Evolutionary conservation across 352 stramenopile genomes (phyloP).

Genomic region (Pilasporangium apinafurcum): DNA sequence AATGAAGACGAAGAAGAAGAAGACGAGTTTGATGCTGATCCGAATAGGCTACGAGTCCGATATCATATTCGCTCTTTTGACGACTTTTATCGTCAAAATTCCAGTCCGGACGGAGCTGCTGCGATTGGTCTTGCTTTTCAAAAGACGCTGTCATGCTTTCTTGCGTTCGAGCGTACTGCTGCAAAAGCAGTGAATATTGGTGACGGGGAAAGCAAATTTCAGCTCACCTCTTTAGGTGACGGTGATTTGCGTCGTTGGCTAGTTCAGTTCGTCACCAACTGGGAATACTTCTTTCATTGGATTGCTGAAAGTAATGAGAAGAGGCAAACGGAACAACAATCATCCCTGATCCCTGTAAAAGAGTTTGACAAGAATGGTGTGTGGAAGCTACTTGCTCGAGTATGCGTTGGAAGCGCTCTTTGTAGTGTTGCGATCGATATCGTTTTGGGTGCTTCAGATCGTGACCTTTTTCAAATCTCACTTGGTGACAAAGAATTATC

Average conservation of each 20-base stretch:
- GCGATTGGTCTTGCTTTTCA: conserved; percentile 34
- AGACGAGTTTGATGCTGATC: conserved; percentile 9
- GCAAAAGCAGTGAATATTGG: no score
- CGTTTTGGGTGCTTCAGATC: conserved; percentile 3
- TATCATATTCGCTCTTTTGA: conserved; percentile 37
- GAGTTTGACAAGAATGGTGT: conserved; percentile 7
- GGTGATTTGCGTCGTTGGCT: conserved; percentile 21
- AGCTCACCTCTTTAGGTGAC: background rate
- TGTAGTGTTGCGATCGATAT: conserved; percentile 40
- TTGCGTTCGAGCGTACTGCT: conserved; percentile 29
- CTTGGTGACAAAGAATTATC: conserved; percentile 13
- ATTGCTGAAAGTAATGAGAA: conserved; percentile 28
- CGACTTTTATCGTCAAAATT: conserved; percentile 42
- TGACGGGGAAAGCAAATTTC: background rate
- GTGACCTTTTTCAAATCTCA: background rate
- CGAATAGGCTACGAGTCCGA: conserved; percentile 2
- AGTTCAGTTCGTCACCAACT: conserved; percentile 34
- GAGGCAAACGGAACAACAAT: conserved; percentile 4
- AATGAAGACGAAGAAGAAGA: conserved; percentile 17
- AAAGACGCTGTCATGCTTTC: conserved; percentile 34
- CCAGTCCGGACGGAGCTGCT: conserved; percentile 34
- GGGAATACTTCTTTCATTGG: conserved; percentile 53
- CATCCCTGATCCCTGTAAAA: background rate
- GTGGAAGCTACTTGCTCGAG: conserved; percentile 38
- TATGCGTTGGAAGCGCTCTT: conserved; percentile 40